Evolutionary conservation across 1,139 yeast genomes (phyloP), one percentile per base, ranked within the genome.

Genomic region (Scheffersomyces lignicola): DNA sequence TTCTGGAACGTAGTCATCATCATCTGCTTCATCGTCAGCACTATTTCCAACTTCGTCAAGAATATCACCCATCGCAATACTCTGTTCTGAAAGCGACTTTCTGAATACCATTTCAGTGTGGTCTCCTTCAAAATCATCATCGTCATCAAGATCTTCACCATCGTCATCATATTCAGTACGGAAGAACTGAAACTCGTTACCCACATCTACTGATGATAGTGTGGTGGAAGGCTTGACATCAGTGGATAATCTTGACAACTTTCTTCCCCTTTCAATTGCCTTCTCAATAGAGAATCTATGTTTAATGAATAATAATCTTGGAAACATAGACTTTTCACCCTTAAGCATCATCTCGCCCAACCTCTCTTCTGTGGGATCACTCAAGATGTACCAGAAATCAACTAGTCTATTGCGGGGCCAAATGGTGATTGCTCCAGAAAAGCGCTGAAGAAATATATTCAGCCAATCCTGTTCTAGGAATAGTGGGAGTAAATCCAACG

Each of bases 381-480:
- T 71, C 37, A 85, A 61, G 29, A 85, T 80, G 50, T 80, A 72
- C 65, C 70, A 71, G 47, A 83, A 79, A 52, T 85, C 94, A 24
- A 53, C 58, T 12, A 82, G 54, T 29, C 63, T 62, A 45, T 80
- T 76, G 44, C 81, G 70, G 3, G 94, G 94, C 82, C 89, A 84
- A 20, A 85, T 69, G 0, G 94, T 85, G 8, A 85, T 80, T 0
- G 85, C 69, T 2, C 95, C 95, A 28, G 83, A 76, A 49, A 85
- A 85, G 39, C 74, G 67, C 58, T 85, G 95, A 24, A 85, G 60
- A 75, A 86, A 85, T 29, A 85, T 70, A 49, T 78, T 80, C 50
- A 85, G 81, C 92, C 92, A 85, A 56, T 85, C 94, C 54, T 81
- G 89, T 47, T 83, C 84, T 60, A 80, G 59, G 31, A 83, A 56